A percentile compares a stretch with the other conserved stretches of the same genome.
These are phyloP conservation scores for Symbiodinium pilosum DNA, from an alignment of 73 alveolate genomes.

Conservation along the genomic window DNA sequence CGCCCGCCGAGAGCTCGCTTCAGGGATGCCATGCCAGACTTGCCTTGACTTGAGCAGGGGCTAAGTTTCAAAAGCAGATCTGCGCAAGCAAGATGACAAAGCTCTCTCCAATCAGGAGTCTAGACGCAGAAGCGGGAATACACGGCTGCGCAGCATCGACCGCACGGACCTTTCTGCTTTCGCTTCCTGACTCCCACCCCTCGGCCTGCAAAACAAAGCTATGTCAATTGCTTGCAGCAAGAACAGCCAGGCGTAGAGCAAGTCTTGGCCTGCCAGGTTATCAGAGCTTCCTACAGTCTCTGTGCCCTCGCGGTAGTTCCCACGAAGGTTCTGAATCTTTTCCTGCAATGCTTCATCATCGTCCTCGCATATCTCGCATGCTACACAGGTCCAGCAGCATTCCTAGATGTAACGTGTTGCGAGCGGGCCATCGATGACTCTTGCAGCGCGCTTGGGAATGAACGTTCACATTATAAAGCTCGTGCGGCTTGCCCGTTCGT, in stretches of 20 bases:
- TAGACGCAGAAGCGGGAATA: not conserved
- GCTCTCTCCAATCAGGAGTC: too few species aligned
- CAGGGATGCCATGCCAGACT: too few species aligned
- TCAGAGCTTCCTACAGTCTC: not conserved
- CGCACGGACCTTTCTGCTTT: slow-evolving; percentile 39
- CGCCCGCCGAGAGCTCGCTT: too few species aligned
- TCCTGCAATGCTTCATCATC: slow-evolving; percentile 12
- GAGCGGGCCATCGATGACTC: too few species aligned
- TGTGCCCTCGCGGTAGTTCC: not conserved
- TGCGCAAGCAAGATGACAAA: too few species aligned
- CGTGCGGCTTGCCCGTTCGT: too few species aligned
- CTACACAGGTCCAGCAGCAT: too few species aligned
- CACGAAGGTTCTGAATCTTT: slow-evolving; percentile 56
- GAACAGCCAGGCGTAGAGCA: not conserved
- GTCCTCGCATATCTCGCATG: not conserved
- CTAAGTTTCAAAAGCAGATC: too few species aligned
- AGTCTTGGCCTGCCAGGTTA: not conserved
- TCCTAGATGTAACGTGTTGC: too few species aligned
- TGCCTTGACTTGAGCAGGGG: too few species aligned
- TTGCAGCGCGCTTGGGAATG: too few species aligned
- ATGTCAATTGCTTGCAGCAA: not conserved
- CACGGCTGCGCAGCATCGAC: slow-evolving; percentile 78
- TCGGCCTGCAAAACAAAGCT: not conserved
- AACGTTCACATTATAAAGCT: too few species aligned
- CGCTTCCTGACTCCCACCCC: slow-evolving; percentile 74